phyloP scores from a whole-genome alignment of 2,329 filamentous ascomycete species.

The Hirsutella rhossiliensis region DNA sequence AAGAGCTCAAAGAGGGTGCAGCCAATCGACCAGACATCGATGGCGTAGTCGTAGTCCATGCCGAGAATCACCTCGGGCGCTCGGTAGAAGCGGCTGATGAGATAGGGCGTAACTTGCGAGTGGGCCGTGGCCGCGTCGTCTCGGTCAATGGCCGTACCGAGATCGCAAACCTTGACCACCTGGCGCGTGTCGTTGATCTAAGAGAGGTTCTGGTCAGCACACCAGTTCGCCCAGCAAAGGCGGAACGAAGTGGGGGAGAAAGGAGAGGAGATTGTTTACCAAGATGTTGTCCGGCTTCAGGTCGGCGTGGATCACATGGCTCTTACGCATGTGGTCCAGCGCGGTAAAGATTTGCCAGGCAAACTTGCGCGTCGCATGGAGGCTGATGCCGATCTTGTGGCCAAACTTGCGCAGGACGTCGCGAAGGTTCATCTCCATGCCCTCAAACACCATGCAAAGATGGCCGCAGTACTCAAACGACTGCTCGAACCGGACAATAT shows the following conservation, averaged over 20 bases:
- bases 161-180: constrained; percentile 85
- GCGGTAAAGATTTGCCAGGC: constrained; percentile 91
- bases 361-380: constrained; percentile 77
- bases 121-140: constrained; percentile 60
- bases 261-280: constrained; percentile 25
- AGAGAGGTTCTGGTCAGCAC: not conserved
- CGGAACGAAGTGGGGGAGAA: too few relatives aligned
- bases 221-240: not conserved
- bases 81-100: constrained; percentile 94
- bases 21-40: constrained; percentile 96
- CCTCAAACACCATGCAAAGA: constrained; percentile 94
- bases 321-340: constrained; percentile 76
- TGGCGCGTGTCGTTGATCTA: constrained; percentile 71
- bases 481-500: constrained; percentile 78
- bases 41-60: constrained; percentile 87
- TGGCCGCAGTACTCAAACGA: constrained; percentile 92
- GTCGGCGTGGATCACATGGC: constrained; percentile 90
- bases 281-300: constrained; percentile 96
- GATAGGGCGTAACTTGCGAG: constrained; percentile 84
- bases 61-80: constrained; percentile 95
- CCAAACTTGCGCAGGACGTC: constrained; percentile 95
- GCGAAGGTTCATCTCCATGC: constrained; percentile 82
- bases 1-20: constrained; percentile 96
- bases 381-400: constrained; percentile 83
- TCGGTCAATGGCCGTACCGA: constrained; percentile 89